Evolutionary conservation across 805 yeast genomes (phyloP).

Genomic region (Candida koratica): DNA sequence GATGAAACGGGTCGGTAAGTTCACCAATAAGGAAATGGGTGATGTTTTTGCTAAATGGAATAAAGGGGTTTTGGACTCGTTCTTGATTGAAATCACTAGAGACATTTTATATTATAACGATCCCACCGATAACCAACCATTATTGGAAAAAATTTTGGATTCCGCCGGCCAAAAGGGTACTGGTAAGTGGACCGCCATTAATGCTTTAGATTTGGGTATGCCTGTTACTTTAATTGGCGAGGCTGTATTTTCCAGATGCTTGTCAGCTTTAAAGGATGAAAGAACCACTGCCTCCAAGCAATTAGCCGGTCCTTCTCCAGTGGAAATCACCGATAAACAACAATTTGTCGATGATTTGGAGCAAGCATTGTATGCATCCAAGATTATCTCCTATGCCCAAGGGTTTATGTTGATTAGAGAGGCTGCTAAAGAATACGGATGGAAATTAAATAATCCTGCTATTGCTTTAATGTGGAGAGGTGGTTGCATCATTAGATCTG

Average conservation of each 20-base stretch:
- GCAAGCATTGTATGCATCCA: constrained; percentile 98
- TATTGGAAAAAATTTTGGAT: constrained; percentile 95
- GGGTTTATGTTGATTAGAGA: constrained; percentile 99
- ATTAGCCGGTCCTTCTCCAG: constrained; percentile 68
- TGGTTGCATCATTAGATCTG: constrained; percentile 99
- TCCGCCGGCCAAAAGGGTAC: constrained; percentile 99
- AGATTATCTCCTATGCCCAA: constrained; percentile 97
- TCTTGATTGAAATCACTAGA: constrained; percentile 94
- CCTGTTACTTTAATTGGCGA: constrained; percentile 98
- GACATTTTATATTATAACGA: constrained; percentile 89
- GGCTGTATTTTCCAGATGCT: constrained; percentile 95
- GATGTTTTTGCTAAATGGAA: constrained; percentile 92
- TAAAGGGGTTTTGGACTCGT: constrained; percentile 95
- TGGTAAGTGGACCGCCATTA: constrained; percentile 99
- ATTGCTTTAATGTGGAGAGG: constrained; percentile 99
- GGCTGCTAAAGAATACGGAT: constrained; percentile 94
- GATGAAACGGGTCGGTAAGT: constrained; percentile 89
- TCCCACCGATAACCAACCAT: constrained; percentile 79
- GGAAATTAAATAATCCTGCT: constrained; percentile 97
- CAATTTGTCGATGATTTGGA: constrained; percentile 88
- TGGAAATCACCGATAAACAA: constrained; percentile 67
- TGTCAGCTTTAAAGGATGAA: constrained; percentile 89
- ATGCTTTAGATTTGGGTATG: constrained; percentile 95
- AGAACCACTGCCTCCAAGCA: constrained; percentile 80
- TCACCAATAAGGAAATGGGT: constrained; percentile 87